These are phyloP conservation scores for Fusarium nematophilum DNA, from an alignment of 2,329 filamentous ascomycete genomes.

Conservation along the genomic window DNA sequence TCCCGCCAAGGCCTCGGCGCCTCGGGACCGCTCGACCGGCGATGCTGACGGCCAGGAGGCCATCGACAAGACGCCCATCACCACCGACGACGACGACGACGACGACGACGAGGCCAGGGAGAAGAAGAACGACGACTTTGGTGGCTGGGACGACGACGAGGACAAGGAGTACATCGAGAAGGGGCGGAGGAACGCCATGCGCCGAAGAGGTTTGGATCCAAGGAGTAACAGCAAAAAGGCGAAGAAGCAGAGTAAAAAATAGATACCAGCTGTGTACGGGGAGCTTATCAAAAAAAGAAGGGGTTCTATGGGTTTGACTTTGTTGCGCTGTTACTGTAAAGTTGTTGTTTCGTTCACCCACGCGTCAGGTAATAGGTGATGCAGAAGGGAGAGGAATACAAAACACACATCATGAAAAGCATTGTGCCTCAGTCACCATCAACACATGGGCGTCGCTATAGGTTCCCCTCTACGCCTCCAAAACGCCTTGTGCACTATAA, in stretches of 20 bases:
- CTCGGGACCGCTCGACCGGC: constrained; percentile 49
- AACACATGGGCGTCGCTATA: not conserved
- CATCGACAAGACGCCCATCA: constrained; percentile 77
- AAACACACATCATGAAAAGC: not conserved
- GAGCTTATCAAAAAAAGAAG: constrained; percentile 35
- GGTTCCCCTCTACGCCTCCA: not conserved
- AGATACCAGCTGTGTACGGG: constrained; percentile 30
- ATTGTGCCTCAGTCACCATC: not conserved
- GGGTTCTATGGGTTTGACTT: constrained; percentile 17
- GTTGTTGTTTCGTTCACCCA: constrained; percentile 16
- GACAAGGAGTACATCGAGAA: constrained; percentile 78
- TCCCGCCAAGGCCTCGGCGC: constrained; percentile 60
- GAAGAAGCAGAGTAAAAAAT: constrained; percentile 42
- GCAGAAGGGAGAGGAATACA: constrained; percentile 1
- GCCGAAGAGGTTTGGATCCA: constrained; percentile 79
- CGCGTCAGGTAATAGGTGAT: constrained; percentile 26
- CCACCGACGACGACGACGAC: constrained; percentile 58
- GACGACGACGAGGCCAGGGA: constrained; percentile 29
- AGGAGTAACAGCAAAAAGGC: constrained; percentile 59
- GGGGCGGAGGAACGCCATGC: constrained; percentile 78
- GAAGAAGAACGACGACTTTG: constrained; percentile 68
- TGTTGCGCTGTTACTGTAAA: constrained; percentile 25
- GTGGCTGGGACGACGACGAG: constrained; percentile 79
- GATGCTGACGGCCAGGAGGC: constrained; percentile 55
- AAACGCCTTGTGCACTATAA: constrained; percentile 25